Conservation (phyloP, 179 eudicot genomes). For the Vitellaria paradoxa region DNA sequence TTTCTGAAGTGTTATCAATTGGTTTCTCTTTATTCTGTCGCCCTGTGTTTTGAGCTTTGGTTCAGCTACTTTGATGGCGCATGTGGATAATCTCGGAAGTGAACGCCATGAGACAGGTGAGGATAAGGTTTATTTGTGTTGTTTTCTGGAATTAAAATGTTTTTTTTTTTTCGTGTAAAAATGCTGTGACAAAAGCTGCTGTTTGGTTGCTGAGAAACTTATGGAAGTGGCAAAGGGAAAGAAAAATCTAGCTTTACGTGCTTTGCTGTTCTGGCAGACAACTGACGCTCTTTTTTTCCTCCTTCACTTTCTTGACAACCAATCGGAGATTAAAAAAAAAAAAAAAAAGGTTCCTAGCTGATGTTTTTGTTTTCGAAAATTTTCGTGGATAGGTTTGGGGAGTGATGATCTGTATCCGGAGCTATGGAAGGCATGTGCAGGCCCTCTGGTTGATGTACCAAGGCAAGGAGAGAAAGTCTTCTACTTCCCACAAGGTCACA, state of each 20-base stretch:
- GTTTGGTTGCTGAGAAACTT: constrained; percentile 14
- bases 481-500: constrained; percentile 92
- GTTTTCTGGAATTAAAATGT: background rate
- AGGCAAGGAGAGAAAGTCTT: constrained; percentile 56
- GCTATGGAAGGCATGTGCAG: constrained; percentile 95
- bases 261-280: background rate
- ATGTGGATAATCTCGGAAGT: background rate
- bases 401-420: constrained; percentile 52
- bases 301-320: constrained; percentile 1
- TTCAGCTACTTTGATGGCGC: constrained; percentile 23
- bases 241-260: no score
- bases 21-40: background rate
- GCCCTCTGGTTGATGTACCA: constrained; percentile 76
- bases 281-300: background rate
- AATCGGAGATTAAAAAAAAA: background rate
- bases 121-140: constrained; percentile 1
- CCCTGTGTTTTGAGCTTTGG: background rate
- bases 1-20: background rate
- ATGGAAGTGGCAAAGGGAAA: background rate
- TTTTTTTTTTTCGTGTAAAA: background rate
- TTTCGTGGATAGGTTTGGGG: constrained; percentile 19
- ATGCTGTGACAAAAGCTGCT: background rate
- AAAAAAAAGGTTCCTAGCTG: background rate
- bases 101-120: constrained; percentile 16
- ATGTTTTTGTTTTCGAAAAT: background rate